phyloP scores from a whole-genome alignment of 2,329 filamentous ascomycete genomes.

The Fusarium sp. region DNA sequence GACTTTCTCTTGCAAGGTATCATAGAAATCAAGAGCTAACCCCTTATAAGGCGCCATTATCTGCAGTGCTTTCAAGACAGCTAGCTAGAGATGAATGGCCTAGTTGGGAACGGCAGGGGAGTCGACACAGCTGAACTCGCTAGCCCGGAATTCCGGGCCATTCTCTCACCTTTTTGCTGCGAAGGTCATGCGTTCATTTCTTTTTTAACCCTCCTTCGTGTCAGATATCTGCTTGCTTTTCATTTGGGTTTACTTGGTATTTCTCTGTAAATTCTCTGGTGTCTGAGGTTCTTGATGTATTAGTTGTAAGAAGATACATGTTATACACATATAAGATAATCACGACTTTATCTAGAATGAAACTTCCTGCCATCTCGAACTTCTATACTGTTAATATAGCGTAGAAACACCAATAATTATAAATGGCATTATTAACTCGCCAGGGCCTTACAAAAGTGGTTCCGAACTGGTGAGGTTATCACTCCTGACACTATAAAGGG shows the following conservation, averaged over 20 bases:
- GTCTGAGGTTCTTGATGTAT: not conserved
- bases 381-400: rapidly evolving
- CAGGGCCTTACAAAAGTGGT: not conserved
- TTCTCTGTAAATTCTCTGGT: not conserved
- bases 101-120: not conserved
- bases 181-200: not conserved
- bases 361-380: not conserved
- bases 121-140: not conserved
- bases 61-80: not conserved
- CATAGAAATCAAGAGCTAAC: not conserved
- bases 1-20: not conserved
- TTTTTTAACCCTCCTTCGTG: not conserved
- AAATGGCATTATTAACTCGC: not conserved
- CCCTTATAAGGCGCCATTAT: not conserved
- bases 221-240: not conserved
- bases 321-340: not conserved
- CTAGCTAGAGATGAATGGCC: not conserved
- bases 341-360: not conserved
- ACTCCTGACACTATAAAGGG: too few relatives aligned
- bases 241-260: rapidly evolving
- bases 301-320: not conserved
- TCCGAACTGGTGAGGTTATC: not conserved
- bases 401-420: not conserved
- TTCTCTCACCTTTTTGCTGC: not conserved
- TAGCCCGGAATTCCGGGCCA: rapidly evolving